phyloP scores from a whole-genome alignment of 2,329 filamentous ascomycete species.

The Stachybotrys echinatus region DNA sequence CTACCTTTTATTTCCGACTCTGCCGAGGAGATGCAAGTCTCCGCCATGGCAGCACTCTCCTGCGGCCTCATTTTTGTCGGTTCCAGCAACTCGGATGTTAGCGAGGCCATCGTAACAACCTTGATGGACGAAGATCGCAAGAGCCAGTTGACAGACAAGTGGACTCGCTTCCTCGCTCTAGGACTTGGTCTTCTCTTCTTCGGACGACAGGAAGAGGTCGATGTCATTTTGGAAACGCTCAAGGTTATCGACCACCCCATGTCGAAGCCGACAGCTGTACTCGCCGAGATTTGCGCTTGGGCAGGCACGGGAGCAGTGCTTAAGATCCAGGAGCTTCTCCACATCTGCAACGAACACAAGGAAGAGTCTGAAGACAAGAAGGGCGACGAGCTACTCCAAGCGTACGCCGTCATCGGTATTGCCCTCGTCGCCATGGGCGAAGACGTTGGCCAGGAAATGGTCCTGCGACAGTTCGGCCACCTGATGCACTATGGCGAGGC shows the following conservation, averaged over 20 bases:
- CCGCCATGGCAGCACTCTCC: constrained; percentile 90
- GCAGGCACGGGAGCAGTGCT: constrained; percentile 94
- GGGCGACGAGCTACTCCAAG: constrained; percentile 90
- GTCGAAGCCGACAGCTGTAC: constrained; percentile 89
- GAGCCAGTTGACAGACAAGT: constrained; percentile 92
- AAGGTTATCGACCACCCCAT: constrained; percentile 97
- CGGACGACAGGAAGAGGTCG: constrained; percentile 96
- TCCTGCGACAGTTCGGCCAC: constrained; percentile 92
- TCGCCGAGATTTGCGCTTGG: constrained; percentile 97
- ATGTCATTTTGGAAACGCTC: constrained; percentile 91
- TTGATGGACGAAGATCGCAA: constrained; percentile 90
- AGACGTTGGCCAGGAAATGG: constrained; percentile 98
- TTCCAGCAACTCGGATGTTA: constrained; percentile 85
- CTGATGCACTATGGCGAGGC: constrained; percentile 98
- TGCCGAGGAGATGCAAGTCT: constrained; percentile 85
- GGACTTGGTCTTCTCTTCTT: constrained; percentile 93
- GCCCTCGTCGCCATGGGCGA: constrained; percentile 97
- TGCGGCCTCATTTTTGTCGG: constrained; percentile 90
- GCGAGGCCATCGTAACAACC: constrained; percentile 85
- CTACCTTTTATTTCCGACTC: constrained; percentile 84
- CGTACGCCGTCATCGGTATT: constrained; percentile 91
- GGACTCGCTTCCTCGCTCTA: constrained; percentile 93
- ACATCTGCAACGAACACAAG: constrained; percentile 96
- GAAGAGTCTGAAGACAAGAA: constrained; percentile 94
- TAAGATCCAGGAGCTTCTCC: constrained; percentile 93